A percentile compares a stretch with the other conserved stretches of the same genome.
Evolutionary conservation across 1,139 yeast species (phyloP).

Genomic region (Lodderomyces theae): DNA sequence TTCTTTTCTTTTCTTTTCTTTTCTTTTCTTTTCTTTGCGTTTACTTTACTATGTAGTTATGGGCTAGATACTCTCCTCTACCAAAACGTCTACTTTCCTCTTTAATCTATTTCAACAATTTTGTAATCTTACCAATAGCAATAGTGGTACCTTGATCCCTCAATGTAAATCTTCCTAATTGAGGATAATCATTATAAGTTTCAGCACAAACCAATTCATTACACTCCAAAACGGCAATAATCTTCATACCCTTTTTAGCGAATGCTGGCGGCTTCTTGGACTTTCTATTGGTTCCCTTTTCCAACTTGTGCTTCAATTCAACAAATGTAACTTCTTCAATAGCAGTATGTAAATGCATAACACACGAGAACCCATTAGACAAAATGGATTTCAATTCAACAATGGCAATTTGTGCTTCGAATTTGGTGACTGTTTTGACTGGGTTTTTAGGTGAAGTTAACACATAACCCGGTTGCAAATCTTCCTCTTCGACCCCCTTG

Average conservation of each 20-base stretch:
- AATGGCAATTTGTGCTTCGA: conserved; percentile 96
- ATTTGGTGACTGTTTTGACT: conserved; percentile 83
- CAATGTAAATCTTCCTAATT: conserved; percentile 94
- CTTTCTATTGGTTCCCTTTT: conserved; percentile 94
- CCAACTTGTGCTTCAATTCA: conserved; percentile 85
- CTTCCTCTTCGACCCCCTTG: conserved; percentile 97
- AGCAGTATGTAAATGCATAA: conserved; percentile 98
- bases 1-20: no score
- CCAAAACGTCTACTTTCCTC: background rate
- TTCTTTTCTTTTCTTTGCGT: no score
- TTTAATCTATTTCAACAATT: conserved; percentile 46
- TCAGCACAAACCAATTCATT: conserved; percentile 89
- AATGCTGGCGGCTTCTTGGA: conserved; percentile 97
- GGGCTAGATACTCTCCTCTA: no score
- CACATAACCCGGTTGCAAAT: conserved; percentile 86
- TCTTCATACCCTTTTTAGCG: conserved; percentile 98
- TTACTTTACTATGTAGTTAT: no score
- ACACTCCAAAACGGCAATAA: conserved; percentile 86
- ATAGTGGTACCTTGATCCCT: conserved; percentile 98
- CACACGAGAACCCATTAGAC: conserved; percentile 95
- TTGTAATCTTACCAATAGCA: conserved; percentile 95
- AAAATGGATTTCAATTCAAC: conserved; percentile 92
- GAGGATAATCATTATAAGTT: conserved; percentile 87
- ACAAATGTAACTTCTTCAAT: conserved; percentile 89
- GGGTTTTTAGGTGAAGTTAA: conserved; percentile 84